These are phyloP conservation scores for Sphagnum fallax DNA, from an alignment of 228 moss, liverwort and hornwort species.

Conservation along the genomic window DNA sequence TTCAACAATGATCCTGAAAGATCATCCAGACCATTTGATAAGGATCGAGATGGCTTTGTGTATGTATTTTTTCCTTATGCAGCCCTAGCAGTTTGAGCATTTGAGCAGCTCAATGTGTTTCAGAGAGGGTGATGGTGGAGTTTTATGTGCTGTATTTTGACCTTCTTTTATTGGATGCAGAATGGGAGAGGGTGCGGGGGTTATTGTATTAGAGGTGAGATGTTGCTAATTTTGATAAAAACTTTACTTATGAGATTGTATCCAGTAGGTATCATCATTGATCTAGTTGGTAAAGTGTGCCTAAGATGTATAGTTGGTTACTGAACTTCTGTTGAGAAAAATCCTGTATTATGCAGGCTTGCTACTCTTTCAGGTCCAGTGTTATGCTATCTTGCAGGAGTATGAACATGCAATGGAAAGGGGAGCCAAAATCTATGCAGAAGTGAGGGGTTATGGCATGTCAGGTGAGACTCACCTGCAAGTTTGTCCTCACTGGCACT, in stretches of 20 bases:
- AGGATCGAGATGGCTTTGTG: slow-evolving; percentile 93
- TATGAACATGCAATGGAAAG: slow-evolving; percentile 75
- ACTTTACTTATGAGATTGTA: neutral
- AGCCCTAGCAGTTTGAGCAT: too few relatives aligned
- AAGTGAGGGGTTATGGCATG: slow-evolving; percentile 97
- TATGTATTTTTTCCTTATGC: slow-evolving; percentile 24
- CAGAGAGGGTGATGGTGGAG: too few relatives aligned
- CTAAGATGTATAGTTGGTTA: neutral
- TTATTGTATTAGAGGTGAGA: slow-evolving; percentile 87
- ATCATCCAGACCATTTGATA: slow-evolving; percentile 91
- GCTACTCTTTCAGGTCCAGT: too few relatives aligned
- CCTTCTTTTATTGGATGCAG: slow-evolving; percentile 39
- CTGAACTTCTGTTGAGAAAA: neutral
- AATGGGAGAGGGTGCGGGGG: slow-evolving; percentile 96
- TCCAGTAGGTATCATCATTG: too few relatives aligned
- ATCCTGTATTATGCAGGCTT: too few relatives aligned
- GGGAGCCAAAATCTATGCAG: slow-evolving; percentile 86
- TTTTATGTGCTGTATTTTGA: slow-evolving; percentile 2
- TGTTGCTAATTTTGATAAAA: neutral
- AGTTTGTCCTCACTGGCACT: too few relatives aligned
- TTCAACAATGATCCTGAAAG: slow-evolving; percentile 75
- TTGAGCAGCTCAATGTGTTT: too few relatives aligned
- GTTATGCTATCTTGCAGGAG: slow-evolving; percentile 38
- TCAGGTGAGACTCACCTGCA: slow-evolving; percentile 47
- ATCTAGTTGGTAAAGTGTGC: neutral